A percentile compares a stretch with the other conserved stretches of the same genome.
Evolutionary conservation across 768 basidiomycete species (phyloP).

Genomic region (Leucogyrophana mollusca): DNA sequence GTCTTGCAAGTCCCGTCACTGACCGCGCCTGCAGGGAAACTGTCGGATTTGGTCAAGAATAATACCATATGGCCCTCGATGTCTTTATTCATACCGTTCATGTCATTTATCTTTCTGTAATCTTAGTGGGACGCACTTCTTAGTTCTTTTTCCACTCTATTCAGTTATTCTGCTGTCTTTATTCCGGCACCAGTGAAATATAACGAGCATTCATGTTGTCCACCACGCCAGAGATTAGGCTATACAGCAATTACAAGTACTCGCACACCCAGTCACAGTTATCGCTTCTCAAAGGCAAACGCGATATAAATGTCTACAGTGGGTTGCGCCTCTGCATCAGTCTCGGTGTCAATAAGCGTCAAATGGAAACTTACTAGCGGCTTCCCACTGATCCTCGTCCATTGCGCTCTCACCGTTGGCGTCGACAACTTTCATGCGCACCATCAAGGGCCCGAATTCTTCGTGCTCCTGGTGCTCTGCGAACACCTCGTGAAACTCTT

Average conservation of each 20-base stretch:
- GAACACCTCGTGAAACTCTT: slow-evolving; percentile 90
- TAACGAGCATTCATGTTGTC: too few species aligned
- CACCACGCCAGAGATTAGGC: too few species aligned
- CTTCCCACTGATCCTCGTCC: slow-evolving; percentile 97
- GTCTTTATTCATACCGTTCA: slow-evolving; percentile 4
- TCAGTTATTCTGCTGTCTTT: too few species aligned
- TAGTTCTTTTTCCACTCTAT: slow-evolving; percentile 7
- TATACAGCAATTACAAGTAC: not conserved
- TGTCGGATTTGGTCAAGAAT: slow-evolving; percentile 93
- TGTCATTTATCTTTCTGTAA: slow-evolving; percentile 30
- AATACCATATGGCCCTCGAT: slow-evolving; percentile 23
- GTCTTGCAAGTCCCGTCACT: slow-evolving; percentile 10
- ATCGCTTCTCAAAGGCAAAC: slow-evolving; percentile 83
- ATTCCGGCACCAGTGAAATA: not conserved
- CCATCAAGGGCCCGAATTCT: slow-evolving; percentile 82
- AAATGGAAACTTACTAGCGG: slow-evolving; percentile 75
- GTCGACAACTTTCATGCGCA: slow-evolving; percentile 92
- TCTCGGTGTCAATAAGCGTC: not conserved
- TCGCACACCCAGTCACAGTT: slow-evolving; percentile 9
- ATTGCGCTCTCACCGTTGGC: slow-evolving; percentile 84
- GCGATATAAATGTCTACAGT: slow-evolving; percentile 85
- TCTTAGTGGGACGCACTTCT: slow-evolving; percentile 19
- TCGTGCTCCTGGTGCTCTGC: slow-evolving; percentile 73
- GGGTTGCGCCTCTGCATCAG: not conserved
- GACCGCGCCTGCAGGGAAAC: slow-evolving; percentile 62